Percentiles rank a stretch among this genome's conserved stretches.
These are phyloP conservation scores for Russula griseocarnosa DNA, from an alignment of 768 basidiomycete species.

Conservation along the genomic window DNA sequence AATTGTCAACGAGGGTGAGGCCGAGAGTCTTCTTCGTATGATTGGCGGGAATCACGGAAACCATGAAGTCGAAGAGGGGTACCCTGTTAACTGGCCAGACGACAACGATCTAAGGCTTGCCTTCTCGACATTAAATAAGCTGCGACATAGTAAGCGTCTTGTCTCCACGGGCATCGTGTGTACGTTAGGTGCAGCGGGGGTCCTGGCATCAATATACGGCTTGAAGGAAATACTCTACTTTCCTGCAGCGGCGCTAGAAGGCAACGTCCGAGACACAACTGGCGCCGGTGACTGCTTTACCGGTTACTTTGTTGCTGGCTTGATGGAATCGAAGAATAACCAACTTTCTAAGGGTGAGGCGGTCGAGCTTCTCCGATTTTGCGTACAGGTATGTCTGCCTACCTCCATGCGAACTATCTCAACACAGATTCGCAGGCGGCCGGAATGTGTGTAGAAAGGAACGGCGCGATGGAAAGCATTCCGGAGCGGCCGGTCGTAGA, in stretches of 20 bases:
- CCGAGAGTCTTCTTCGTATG: constrained; percentile 30
- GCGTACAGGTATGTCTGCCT: constrained; percentile 41
- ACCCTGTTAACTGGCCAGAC: constrained; percentile 17
- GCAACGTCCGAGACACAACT: constrained; percentile 47
- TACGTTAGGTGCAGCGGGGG: constrained; percentile 52
- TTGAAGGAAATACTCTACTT: constrained; percentile 36
- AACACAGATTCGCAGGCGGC: constrained; percentile 44
- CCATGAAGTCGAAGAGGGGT: not conserved
- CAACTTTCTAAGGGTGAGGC: constrained; percentile 32
- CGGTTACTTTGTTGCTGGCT: constrained; percentile 53
- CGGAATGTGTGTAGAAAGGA: constrained; percentile 56
- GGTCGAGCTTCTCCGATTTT: constrained; percentile 36
- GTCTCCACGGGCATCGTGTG: constrained; percentile 46
- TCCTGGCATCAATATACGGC: constrained; percentile 41
- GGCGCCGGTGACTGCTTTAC: constrained; percentile 65
- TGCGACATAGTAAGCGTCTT: constrained; percentile 31
- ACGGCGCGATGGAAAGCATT: constrained; percentile 56
- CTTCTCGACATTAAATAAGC: constrained; percentile 28
- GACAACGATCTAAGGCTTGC: constrained; percentile 26
- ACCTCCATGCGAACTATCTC: not conserved
- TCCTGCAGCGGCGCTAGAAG: constrained; percentile 47
- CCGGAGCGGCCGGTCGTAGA: constrained; percentile 44
- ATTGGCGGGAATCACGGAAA: constrained; percentile 2
- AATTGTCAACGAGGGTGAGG: constrained; percentile 54
- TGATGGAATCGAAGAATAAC: constrained; percentile 43